Evolutionary conservation across 768 basidiomycete genomes (phyloP), one percentile per base, ranked within the genome.

Genomic region (Serpula lacrymans): DNA sequence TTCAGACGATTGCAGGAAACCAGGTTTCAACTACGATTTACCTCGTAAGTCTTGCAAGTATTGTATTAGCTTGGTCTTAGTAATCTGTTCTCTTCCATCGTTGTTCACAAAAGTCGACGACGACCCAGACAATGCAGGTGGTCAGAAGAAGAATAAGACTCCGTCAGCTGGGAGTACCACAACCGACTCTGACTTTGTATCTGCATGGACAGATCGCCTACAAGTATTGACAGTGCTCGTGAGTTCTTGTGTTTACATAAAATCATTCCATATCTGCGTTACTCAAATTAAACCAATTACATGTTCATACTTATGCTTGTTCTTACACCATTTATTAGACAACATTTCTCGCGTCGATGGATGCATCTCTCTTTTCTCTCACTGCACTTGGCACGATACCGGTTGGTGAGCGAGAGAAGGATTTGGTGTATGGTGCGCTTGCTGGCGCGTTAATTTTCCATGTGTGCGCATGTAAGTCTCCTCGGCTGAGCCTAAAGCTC

Each of bases 401-500:
- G n/a, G n/a, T n/a, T n/a, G n/a, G n/a, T n/a, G n/a, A n/a, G n/a
- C n/a, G n/a, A n/a, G n/a, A n/a, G n/a, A n/a, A 51, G 25, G 49
- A 62, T 18, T 21, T 62, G 12, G 38, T 64, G 17, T 59, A 62
- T 44, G 24, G 51, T 10, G 57, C 54, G 38, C 55, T 62, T 33
- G 30, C 57, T 5, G 62, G 62, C 4, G 59, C 62, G 17, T 37
- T 62, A 29, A 35, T 63, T 24, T 57, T 62, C 34, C 60, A 63
- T 20, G 34, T 64, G 7, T 59, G 49, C 46, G 52, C 59, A 37
- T 5, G 60, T 59, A 28, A 17, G 60, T 50, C 12, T n/a, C n/a
- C n/a, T n/a, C n/a, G n/a, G n/a, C n/a, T n/a, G n/a, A n/a, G n/a
- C n/a, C n/a, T n/a, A n/a, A n/a, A n/a, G n/a, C n/a, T n/a, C n/a